Conservation (phyloP, 192 early-diverging fungal species). For the Irineochytrium annulatum region DNA sequence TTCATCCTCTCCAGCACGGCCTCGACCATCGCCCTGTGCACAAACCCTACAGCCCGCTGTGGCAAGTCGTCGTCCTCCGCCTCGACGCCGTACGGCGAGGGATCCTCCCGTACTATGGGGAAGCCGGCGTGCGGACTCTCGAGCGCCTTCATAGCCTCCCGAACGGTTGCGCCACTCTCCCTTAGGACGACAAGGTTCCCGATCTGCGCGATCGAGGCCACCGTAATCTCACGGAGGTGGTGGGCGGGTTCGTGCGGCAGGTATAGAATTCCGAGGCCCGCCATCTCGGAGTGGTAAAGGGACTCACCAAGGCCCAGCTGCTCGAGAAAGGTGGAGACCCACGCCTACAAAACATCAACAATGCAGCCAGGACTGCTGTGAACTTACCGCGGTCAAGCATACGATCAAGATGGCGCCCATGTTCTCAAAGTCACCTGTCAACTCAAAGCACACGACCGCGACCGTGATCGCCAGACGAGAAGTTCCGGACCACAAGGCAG, state of each 20-base stretch:
- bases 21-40: neutral
- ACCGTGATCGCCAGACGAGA: conserved; percentile 34
- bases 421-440: conserved; percentile 33
- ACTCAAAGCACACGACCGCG: conserved; percentile 27
- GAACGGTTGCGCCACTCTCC: conserved; percentile 1
- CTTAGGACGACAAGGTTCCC: conserved; percentile 14
- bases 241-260: conserved; percentile 25
- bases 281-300: conserved; percentile 38
- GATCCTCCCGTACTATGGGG: conserved; percentile 26
- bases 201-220: conserved; percentile 12
- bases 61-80: neutral
- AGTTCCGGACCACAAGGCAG: conserved; percentile 32
- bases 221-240: conserved; percentile 15
- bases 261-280: conserved; percentile 26
- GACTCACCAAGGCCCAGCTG: conserved; percentile 10
- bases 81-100: too few species aligned
- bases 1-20: conserved; percentile 2
- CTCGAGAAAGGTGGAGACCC: conserved; percentile 22
- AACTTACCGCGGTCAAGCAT: neutral
- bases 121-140: conserved; percentile 16
- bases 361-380: too few species aligned
- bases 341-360: too few species aligned
- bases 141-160: neutral
- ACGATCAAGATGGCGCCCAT: conserved; percentile 31
- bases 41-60: neutral